Evolutionary conservation across 2,329 filamentous ascomycete genomes (phyloP).

Genomic region (Diaporthe vexans): DNA sequence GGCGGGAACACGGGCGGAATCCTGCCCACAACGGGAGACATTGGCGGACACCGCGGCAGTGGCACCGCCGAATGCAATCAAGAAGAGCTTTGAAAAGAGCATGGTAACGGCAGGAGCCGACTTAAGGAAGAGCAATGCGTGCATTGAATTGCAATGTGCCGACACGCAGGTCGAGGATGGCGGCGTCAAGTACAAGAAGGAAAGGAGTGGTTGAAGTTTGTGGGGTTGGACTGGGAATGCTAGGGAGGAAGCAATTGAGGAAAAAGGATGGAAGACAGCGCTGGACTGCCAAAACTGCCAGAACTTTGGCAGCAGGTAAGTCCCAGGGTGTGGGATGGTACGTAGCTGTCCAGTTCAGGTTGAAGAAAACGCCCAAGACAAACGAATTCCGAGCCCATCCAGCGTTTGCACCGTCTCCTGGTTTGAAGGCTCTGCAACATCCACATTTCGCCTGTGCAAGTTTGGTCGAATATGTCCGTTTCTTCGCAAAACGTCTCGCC

Average conservation of each 20-base stretch:
- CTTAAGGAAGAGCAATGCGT: neutral
- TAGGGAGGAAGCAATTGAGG: too few relatives aligned
- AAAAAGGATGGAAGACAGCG: neutral
- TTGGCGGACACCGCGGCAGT: neutral
- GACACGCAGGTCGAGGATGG: too few relatives aligned
- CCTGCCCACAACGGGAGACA: constrained; percentile 6
- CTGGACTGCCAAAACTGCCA: too few relatives aligned
- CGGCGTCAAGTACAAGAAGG: too few relatives aligned
- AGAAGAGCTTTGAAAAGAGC: constrained; percentile 13
- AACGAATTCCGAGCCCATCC: neutral
- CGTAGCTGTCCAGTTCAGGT: too few relatives aligned
- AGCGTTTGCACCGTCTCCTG: too few relatives aligned
- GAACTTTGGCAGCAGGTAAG: too few relatives aligned
- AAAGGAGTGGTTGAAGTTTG: neutral
- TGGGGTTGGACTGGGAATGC: neutral
- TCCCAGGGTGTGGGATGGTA: too few relatives aligned
- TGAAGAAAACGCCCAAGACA: neutral
- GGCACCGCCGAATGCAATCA: constrained; percentile 10
- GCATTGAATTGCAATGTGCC: neutral
- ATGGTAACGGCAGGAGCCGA: neutral
- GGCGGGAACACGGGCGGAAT: neutral
- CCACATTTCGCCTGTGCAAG: too few relatives aligned
- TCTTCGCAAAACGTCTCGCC: too few relatives aligned
- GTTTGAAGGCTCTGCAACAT: neutral
- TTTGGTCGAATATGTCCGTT: too few relatives aligned